Evolutionary conservation across 495 filamentous ascomycete species (phyloP).

Genomic region (Hypomontagnella monticulosa): DNA sequence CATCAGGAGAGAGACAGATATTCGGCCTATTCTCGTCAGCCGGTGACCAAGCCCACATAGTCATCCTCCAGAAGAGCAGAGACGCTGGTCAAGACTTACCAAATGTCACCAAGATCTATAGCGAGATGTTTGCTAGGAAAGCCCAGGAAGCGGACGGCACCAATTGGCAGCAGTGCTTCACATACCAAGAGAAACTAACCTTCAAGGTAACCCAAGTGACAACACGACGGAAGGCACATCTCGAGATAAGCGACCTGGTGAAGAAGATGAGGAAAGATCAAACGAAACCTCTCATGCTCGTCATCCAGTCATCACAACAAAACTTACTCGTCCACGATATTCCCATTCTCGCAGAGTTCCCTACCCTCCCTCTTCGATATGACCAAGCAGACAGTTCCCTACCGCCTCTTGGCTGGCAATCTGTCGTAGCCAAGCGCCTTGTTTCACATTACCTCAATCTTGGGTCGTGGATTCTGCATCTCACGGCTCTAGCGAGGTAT

Average conservation of each 20-base stretch:
- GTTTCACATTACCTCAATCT: constrained; percentile 90
- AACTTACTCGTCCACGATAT: constrained; percentile 84
- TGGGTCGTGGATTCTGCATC: constrained; percentile 89
- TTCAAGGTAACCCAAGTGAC: constrained; percentile 90
- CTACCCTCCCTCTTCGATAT: constrained; percentile 78
- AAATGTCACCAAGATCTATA: constrained; percentile 90
- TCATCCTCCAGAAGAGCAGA: constrained; percentile 81
- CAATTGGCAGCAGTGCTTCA: constrained; percentile 79
- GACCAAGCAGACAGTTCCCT: constrained; percentile 87
- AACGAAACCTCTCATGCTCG: constrained; percentile 76
- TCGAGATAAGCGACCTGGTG: constrained; percentile 83
- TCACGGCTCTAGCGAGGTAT: constrained; percentile 86
- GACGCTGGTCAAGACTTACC: constrained; percentile 82
- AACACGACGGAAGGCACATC: constrained; percentile 84
- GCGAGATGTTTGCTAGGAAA: constrained; percentile 73
- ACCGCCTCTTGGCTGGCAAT: constrained; percentile 93
- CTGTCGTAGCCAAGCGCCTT: constrained; percentile 83
- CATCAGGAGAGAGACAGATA: constrained; percentile 87
- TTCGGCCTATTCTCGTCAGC: constrained; percentile 92
- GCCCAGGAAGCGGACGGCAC: constrained; percentile 72
- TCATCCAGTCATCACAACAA: constrained; percentile 89
- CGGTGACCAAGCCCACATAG: constrained; percentile 80
- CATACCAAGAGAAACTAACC: constrained; percentile 85
- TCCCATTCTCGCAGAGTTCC: constrained; percentile 84
- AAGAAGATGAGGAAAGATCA: constrained; percentile 92